Conservation (phyloP, 108 stramenopile genomes). For the Schizochytrium sp. region DNA sequence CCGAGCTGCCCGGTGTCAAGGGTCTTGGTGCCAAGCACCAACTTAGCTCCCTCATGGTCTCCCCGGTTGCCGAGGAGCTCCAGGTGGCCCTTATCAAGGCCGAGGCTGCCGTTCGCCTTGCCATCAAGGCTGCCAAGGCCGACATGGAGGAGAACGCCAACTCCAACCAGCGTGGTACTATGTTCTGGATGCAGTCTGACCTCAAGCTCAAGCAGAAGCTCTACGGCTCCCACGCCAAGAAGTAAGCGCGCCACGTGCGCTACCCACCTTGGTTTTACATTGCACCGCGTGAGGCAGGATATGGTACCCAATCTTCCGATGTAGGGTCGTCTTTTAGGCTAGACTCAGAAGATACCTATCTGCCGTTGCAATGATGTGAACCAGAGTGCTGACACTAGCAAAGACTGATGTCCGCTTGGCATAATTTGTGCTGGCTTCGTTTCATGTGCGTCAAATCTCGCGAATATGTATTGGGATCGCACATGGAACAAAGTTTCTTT, state of each 20-base stretch:
- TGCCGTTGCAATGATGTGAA: no score
- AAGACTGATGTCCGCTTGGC: no score
- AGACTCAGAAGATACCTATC: no score
- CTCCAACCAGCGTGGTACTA: not conserved
- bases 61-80: constrained; percentile 56
- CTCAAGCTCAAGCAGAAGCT: constrained; percentile 47
- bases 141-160: not conserved
- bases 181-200: constrained; percentile 50
- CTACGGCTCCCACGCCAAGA: not conserved
- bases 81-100: constrained; percentile 60
- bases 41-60: constrained; percentile 25
- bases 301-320: no score
- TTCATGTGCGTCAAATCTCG: no score
- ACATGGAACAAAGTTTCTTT: no score
- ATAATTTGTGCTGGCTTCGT: no score
- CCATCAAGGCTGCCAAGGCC: constrained; percentile 21
- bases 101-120: constrained; percentile 57
- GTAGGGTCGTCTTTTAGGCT: no score
- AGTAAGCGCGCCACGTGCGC: not conserved
- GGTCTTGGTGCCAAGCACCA: constrained; percentile 50
- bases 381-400: no score
- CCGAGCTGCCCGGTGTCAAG: constrained; percentile 34
- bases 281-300: no score
- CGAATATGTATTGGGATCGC: no score
- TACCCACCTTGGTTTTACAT: no score